Conservation (phyloP, 2,329 filamentous ascomycete species). For the Xylariaceae sp. region DNA sequence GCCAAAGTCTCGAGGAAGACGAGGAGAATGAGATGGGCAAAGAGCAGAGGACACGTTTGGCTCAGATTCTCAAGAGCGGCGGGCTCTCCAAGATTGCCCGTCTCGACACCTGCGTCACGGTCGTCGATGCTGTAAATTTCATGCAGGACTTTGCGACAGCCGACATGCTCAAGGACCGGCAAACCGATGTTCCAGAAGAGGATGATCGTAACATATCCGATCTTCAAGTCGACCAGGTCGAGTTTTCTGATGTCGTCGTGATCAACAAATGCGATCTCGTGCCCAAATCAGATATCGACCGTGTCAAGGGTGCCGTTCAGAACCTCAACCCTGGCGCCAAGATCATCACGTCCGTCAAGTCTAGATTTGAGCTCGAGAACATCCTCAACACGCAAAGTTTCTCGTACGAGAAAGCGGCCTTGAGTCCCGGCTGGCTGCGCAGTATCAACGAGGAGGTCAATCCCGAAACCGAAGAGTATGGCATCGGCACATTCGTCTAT, state of each 20-base stretch:
- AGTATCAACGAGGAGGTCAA: conserved; percentile 66
- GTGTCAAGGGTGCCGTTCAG: conserved; percentile 49
- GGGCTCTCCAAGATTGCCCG: conserved; percentile 60
- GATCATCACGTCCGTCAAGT: conserved; percentile 54
- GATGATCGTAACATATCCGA: conserved; percentile 71
- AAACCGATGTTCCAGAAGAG: conserved; percentile 54
- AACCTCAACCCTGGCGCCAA: conserved; percentile 63
- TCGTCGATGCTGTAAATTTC: conserved; percentile 68
- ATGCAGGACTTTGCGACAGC: conserved; percentile 66
- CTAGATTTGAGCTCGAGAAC: conserved; percentile 48
- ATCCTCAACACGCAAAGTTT: conserved; percentile 63
- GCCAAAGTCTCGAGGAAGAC: conserved; percentile 28
- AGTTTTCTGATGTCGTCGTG: conserved; percentile 69
- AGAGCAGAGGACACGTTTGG: conserved; percentile 22
- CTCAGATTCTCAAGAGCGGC: conserved; percentile 40
- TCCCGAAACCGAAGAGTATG: conserved; percentile 68
- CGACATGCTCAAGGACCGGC: conserved; percentile 60
- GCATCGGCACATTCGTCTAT: conserved; percentile 67
- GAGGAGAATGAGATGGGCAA: conserved; percentile 23
- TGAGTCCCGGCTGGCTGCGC: conserved; percentile 63
- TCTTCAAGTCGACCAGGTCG: conserved; percentile 70
- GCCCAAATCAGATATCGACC: conserved; percentile 30
- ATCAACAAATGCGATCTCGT: conserved; percentile 67
- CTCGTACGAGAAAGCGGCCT: conserved; percentile 57
- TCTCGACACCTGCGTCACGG: conserved; percentile 66